Base-by-base conservation (phyloP, 768 basidiomycete genomes). In the Serpula lacrymans region DNA sequence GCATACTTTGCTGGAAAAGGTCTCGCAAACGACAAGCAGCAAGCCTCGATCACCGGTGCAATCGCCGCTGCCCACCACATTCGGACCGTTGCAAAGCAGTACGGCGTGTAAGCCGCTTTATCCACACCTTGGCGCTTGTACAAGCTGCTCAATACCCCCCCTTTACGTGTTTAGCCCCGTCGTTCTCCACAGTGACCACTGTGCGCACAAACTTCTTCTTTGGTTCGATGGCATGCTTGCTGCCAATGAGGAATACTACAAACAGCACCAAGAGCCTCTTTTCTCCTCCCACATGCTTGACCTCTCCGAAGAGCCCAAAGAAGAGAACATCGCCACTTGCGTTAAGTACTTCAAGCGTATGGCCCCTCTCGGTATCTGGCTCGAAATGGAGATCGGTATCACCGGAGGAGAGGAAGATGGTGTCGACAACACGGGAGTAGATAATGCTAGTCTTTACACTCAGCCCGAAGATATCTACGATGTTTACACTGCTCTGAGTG, bases 381-480 rank as follows among this genome's bases (percentile, higher is more conserved):
- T 99, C 64, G 96, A 99, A 78, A 99, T 99, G 96, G 96, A 99
- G 70, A 99, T 99, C 63, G 96, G 96, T 58, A 98, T 99, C 68
- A 99, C 96, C 37, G 96, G 96, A 58, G 96, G 96, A 55, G 96
- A 99, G 66, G 96, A 99, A 65, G 96, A 98, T 59, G 95, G 96
- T 61, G 96, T 99, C 35, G 95, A 99, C 71, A 99, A 99, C 77
- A 85, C 91, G 33, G 81, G 74, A 29, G 92, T 92, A 47, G 96
- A 99, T 71, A 99, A 98, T 69, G 72, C 83, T 33, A 77, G 78
- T 45, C 74, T 98, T 57, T 99, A 99, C 77, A 99, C 96, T 20
- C 96, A 99, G 65, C 94, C 96, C 27, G 85, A 91, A 54, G 95
- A 99, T 53, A 82, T 99, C 55, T 95, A 72, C 55, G 94, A 97